Base-by-base conservation (phyloP, 768 basidiomycete genomes). In the Pisolithus microcarpus region DNA sequence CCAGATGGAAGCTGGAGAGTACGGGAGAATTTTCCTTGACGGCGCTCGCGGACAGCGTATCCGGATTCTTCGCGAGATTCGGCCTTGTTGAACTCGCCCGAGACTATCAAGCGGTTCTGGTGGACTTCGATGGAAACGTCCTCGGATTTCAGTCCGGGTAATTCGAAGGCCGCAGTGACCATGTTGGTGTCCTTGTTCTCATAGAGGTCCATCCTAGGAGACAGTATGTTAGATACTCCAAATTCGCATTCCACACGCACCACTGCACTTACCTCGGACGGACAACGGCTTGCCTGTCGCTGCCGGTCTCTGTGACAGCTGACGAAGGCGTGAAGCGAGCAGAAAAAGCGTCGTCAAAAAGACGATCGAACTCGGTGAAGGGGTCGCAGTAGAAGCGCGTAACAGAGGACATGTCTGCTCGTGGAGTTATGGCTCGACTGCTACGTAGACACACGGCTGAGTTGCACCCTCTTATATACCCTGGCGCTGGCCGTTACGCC, bases 161-260 rank as follows among this genome's bases (percentile, higher is more conserved):
- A 63, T 56, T 81, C 82, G 50, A 82, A 78, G 6, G 72, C 72
- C 9, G 77, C 78, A 2, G 74, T 77, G 24, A 80, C 72, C 18
- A 56, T 51, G 54, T 74, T 73, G n/a, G 59, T 57, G 1, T 71
- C 67, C 15, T 66, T 54, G 46, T 73, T 67, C 58, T 79, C 76
- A 47, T 74, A 67, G 2, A 81, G 49, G 54, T 82, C 72, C 68
- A 81, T 57, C 40, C 72, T 74, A 9, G n/a, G 8, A 30, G 38
- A 16, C 9, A 4, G 30, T 2, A 2, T 31, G 34, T 30, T 23
- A 43, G 43, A 50, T 3, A 37, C 34, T 13, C 13, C 34, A 2
- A 13, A 4, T 2, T 0, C 1, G n/a, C 7, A 2, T 4, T 7
- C 23, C n/a, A 15, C 13, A 15, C 13, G 11, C 7, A 7, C 4